These are phyloP conservation scores for Didymella arachidicola DNA, from an alignment of 2,329 filamentous ascomycete genomes.

Conservation along the genomic window DNA sequence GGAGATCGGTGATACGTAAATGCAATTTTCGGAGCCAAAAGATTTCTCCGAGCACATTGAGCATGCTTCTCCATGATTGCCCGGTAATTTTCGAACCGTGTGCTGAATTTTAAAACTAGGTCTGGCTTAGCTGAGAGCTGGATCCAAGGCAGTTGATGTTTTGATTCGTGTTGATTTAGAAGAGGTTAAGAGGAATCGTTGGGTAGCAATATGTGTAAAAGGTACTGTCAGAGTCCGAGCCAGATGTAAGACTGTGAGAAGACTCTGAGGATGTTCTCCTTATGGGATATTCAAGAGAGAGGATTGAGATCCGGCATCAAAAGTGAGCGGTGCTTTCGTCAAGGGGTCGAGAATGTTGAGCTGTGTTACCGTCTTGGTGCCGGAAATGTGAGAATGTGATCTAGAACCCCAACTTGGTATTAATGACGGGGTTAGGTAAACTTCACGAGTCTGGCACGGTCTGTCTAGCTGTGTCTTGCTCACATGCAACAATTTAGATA, in stretches of 20 bases:
- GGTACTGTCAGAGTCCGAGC: neutral
- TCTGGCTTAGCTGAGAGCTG: neutral
- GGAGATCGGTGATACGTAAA: conserved; percentile 24
- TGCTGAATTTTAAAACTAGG: neutral
- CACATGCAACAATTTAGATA: neutral
- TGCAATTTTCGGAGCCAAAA: conserved; percentile 1
- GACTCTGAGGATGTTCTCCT: neutral
- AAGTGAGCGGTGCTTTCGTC: too few species aligned
- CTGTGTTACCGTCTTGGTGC: neutral
- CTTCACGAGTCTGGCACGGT: too few species aligned
- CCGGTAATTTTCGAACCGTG: neutral
- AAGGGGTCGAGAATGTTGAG: too few species aligned
- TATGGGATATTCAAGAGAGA: neutral
- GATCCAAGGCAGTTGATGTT: neutral
- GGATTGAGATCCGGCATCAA: neutral
- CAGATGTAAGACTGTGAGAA: neutral
- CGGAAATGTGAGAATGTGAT: neutral
- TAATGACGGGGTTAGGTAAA: too few species aligned
- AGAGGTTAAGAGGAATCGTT: neutral
- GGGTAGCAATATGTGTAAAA: neutral
- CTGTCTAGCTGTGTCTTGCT: neutral
- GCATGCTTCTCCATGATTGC: conserved; percentile 20
- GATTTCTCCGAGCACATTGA: conserved; percentile 34
- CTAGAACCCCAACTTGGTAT: too few species aligned
- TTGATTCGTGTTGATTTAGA: neutral